Base-by-base conservation (phyloP, 768 basidiomycete species). In the Trametes maxima region DNA sequence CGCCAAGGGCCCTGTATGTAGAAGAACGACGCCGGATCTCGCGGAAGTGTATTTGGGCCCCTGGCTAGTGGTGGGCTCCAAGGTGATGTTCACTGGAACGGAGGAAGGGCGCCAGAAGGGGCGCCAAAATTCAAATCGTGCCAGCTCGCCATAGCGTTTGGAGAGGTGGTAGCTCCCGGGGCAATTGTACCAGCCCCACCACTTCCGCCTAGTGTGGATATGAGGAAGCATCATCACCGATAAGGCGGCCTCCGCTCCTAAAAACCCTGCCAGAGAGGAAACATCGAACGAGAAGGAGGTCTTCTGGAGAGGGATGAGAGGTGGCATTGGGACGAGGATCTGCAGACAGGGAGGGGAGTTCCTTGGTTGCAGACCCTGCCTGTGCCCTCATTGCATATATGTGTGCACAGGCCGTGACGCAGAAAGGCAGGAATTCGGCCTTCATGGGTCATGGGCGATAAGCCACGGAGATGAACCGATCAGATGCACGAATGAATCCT, bases 171-270 rank as follows among this genome's bases (percentile, higher is more conserved):
- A 62, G 44, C 60, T 57, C 2, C 60, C 60, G 5, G 60, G 60
- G 11, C 48, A 54, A 24, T 62, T 62, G 60, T 62, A 62, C 60
- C 60, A 62, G 13, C 60, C 60, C 37, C 53, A 54, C 53, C 53
- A 62, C 40, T 51, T 62, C n/a, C 60, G 54, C 19, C 49, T 37
- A 21, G 53, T 40, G 43, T 62, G 46, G 16, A 62, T 42, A 46
- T 62, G 48, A 19, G 53, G 53, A 21, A 54, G 53, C 53, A 54
- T 62, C 60, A 62, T 62, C 17, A 44, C 60, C 7, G 54, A 33
- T n/a, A 62, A 24, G 19, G 54, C 54, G 35, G 53, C 60, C 17
- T 62, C 60, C 17, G 46, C 60, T 24, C 60, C 60, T n/a, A 62
- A 28, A 48, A 62, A 62, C 16, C 54, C 60, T 7, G 60, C 60